A percentile compares a stretch with the other conserved stretches of the same genome.
These are phyloP conservation scores for Rhynchosporium agropyri DNA, from an alignment of 2,329 filamentous ascomycete species.

Conservation along the genomic window DNA sequence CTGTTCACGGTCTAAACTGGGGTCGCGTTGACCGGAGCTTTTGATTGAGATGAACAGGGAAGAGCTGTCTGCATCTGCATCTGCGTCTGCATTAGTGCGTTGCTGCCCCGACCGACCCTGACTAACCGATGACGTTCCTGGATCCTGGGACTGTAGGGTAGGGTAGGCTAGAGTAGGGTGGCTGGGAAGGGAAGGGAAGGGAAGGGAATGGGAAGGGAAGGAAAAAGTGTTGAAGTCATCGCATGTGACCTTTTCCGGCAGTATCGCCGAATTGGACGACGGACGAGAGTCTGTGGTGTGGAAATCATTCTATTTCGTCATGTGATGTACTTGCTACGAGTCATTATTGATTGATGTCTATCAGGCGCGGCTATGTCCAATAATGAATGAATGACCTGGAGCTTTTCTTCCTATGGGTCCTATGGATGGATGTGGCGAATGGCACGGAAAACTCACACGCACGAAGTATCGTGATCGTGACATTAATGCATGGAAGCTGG, in stretches of 20 bases:
- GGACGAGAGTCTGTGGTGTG: background rate
- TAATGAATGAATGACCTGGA: accelerated
- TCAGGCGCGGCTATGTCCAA: no score
- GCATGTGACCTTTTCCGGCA: background rate
- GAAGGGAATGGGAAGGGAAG: background rate
- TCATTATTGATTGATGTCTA: no score
- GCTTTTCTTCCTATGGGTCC: no score
- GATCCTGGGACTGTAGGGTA: no score
- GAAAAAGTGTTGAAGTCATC: conserved; percentile 13
- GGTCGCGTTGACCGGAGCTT: background rate
- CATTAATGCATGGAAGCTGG: no score
- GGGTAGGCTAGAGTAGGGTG: no score
- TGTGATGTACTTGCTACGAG: background rate
- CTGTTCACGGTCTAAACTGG: background rate
- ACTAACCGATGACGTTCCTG: no score
- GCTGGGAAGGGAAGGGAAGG: no score
- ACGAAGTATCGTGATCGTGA: no score
- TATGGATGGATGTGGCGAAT: no score
- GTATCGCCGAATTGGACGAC: background rate
- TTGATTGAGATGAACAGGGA: background rate
- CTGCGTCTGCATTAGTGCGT: background rate
- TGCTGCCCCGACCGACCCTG: background rate
- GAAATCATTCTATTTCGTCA: background rate
- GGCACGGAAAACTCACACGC: no score
- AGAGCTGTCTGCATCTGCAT: no score